Percentiles rank a stretch among this genome's conserved stretches.
Conservation (phyloP, 2,329 filamentous ascomycete species). For the Claviceps spartinae region DNA sequence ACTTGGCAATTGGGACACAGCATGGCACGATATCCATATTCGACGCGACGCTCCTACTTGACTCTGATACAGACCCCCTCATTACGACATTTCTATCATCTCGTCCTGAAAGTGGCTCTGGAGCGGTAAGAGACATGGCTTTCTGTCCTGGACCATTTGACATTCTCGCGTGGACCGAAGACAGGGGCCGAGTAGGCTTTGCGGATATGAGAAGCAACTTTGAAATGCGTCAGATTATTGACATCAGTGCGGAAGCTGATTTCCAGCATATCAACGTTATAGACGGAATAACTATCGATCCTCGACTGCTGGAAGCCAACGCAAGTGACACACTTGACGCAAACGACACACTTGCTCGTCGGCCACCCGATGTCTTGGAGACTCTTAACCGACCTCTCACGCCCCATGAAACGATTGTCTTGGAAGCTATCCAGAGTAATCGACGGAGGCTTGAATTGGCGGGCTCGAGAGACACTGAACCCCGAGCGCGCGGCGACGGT, state of each 20-base stretch:
- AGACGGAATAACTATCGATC: conserved; percentile 41
- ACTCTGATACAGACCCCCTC: conserved; percentile 42
- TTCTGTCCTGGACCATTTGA: conserved; percentile 88
- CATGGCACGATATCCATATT: conserved; percentile 69
- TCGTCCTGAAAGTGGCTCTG: conserved; percentile 52
- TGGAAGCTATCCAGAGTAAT: conserved; percentile 42
- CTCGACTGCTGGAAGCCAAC: conserved; percentile 35
- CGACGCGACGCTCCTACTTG: conserved; percentile 37
- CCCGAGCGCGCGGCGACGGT: conserved; percentile 9
- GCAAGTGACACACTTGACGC: conserved; percentile 11
- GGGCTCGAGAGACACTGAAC: conserved; percentile 14
- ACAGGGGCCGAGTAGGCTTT: conserved; percentile 61
- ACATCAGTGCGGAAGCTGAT: conserved; percentile 44
- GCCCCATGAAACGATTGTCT: conserved; percentile 39
- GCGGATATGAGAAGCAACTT: conserved; percentile 59
- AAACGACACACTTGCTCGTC: conserved; percentile 1
- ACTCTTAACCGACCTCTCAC: conserved; percentile 37
- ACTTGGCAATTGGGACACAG: conserved; percentile 67
- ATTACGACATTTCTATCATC: conserved; percentile 69
- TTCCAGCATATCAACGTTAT: conserved; percentile 43
- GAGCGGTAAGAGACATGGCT: conserved; percentile 79
- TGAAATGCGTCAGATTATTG: conserved; percentile 52
- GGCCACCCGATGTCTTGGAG: conserved; percentile 22
- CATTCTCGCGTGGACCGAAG: conserved; percentile 86
- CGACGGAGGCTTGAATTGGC: conserved; percentile 36